These are phyloP conservation scores for Oryza nivara DNA, from an alignment of 176 grass and related monocot species.

Conservation along the genomic window DNA sequence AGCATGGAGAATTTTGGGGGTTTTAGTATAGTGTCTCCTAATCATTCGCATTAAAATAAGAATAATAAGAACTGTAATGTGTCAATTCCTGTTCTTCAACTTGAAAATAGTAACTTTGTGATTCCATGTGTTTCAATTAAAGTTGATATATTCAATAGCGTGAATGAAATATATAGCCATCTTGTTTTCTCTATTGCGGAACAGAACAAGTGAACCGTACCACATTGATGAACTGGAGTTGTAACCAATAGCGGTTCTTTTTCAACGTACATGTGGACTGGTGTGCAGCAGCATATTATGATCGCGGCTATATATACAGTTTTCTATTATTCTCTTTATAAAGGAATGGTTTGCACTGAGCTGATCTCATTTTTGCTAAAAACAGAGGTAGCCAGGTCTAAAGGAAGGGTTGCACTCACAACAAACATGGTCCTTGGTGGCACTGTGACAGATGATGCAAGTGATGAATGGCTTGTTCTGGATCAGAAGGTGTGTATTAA, in stretches of 20 bases:
- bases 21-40: background rate
- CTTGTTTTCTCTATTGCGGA: background rate
- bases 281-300: background rate
- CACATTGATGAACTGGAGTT: background rate
- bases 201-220: background rate
- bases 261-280: constrained; percentile 5
- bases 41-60: background rate
- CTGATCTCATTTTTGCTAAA: constrained; percentile 24
- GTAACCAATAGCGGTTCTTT: background rate
- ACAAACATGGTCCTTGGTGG: constrained; percentile 96
- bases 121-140: background rate
- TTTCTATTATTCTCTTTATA: constrained; percentile 4
- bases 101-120: background rate
- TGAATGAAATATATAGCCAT: background rate
- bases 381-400: constrained; percentile 84
- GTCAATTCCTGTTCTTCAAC: background rate
- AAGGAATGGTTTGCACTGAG: background rate
- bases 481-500: constrained; percentile 80
- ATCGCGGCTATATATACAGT: background rate
- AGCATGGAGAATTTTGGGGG: background rate
- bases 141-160: background rate
- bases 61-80: background rate
- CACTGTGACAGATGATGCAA: constrained; percentile 80
- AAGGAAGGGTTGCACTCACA: constrained; percentile 93
- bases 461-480: constrained; percentile 87